These are phyloP conservation scores for Carex myosuroides DNA, from an alignment of 176 grass and related monocot species.

Conservation along the genomic window DNA sequence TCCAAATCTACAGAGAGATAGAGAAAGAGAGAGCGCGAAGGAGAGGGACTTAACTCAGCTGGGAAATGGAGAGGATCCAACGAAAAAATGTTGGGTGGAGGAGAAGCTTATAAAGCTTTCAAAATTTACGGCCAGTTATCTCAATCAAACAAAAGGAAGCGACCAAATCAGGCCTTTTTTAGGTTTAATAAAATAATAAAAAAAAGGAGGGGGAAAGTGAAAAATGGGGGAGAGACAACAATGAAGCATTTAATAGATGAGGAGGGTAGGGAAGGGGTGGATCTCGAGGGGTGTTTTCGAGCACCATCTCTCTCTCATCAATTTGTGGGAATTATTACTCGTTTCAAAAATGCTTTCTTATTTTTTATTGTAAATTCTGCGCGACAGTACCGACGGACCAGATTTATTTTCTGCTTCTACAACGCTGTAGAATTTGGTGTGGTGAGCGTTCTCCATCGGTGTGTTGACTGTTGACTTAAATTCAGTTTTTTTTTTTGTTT, in stretches of 20 bases:
- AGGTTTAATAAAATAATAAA: neutral
- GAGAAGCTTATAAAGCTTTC: slow-evolving; percentile 6
- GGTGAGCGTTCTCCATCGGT: neutral
- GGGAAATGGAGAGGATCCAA: neutral
- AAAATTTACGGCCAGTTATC: neutral
- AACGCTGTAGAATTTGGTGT: neutral
- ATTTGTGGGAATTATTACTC: neutral
- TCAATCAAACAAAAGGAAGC: neutral
- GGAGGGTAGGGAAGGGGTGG: neutral
- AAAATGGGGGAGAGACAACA: neutral
- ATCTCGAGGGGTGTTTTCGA: neutral
- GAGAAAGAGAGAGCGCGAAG: neutral
- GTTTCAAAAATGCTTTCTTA: neutral
- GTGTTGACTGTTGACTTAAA: neutral
- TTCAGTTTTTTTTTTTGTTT: neutral
- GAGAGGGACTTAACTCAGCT: neutral
- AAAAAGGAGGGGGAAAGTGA: neutral
- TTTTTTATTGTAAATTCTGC: neutral
- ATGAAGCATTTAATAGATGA: neutral
- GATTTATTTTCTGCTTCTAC: neutral
- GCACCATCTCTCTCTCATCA: neutral
- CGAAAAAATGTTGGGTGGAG: neutral
- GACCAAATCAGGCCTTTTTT: neutral
- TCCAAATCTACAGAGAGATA: neutral
- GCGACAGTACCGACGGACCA: neutral